phyloP scores from a whole-genome alignment of 2,329 filamentous ascomycete species.

The Shiraia sp. region DNA sequence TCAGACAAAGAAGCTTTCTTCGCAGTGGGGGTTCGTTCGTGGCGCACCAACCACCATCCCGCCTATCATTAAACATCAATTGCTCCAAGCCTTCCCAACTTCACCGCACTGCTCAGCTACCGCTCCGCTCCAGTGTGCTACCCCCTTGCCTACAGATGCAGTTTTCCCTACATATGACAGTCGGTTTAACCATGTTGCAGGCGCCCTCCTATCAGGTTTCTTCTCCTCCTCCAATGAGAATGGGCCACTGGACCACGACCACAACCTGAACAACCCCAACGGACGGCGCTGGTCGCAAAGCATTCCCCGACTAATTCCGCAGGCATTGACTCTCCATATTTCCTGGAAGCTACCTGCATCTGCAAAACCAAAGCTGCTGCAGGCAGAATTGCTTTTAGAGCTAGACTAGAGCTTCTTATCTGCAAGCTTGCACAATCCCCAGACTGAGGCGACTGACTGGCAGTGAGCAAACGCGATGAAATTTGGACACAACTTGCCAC shows the following conservation, averaged over 20 bases:
- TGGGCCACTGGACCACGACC: constrained; percentile 29
- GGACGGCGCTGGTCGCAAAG: constrained; percentile 23
- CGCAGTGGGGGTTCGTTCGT: too few species aligned
- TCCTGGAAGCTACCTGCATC: constrained; percentile 4
- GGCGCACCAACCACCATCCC: constrained; percentile 20
- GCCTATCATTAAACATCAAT: constrained; percentile 8
- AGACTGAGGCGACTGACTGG: neutral
- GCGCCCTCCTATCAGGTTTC: constrained; percentile 24
- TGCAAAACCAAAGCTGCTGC: neutral
- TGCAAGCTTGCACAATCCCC: neutral
- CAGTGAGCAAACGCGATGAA: constrained; percentile 42
- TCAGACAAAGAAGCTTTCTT: constrained; percentile 12
- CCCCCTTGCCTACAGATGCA: constrained; percentile 31
- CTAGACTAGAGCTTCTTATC: neutral
- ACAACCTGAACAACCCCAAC: constrained; percentile 24
- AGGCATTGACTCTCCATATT: neutral
- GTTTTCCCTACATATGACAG: constrained; percentile 31
- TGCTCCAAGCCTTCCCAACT: constrained; percentile 8
- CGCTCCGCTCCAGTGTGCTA: constrained; percentile 33
- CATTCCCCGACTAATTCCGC: neutral
- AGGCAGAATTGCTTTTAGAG: constrained; percentile 11
- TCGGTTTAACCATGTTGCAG: constrained; percentile 41
- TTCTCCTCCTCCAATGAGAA: constrained; percentile 40
- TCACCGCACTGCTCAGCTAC: constrained; percentile 25
- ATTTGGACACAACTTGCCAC: constrained; percentile 64